Evolutionary conservation across 2,329 filamentous ascomycete genomes (phyloP), one percentile per base, ranked within the genome.

Genomic region (Xylaria arbuscula): DNA sequence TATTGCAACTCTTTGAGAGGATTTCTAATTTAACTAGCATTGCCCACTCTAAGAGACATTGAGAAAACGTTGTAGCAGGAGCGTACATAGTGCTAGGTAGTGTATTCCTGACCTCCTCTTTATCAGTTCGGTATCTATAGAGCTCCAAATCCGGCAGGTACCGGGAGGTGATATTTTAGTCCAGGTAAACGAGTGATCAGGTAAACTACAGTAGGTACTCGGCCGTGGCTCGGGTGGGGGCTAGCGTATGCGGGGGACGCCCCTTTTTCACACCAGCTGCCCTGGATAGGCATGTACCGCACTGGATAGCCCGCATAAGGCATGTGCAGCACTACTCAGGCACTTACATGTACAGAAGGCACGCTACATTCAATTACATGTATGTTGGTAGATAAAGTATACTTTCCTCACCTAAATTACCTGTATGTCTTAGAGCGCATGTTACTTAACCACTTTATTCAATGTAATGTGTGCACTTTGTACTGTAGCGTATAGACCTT

Each of bases 81-180:
- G 28, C 28, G 28, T 17, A n/a, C n/a, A n/a, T n/a, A 19, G 6
- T 17, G 15, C n/a, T n/a, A n/a, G n/a, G n/a, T 17, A 47, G 13
- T 7, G 6, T 22, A 11, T 51, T 24, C 22, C 10, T 13, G 11
- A 28, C 15, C 9, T 51, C 10, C 48, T 15, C 50, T 53, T 34
- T n/a, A 28, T 53, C 50, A n/a, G 24, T 36, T 36, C 13, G 15
- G 50, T n/a, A 53, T 53, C 50, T 34, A 28, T n/a, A 34, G 19
- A 34, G 11, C 54, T 38, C 64, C 54, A 56, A 64, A 67, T 64
- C 54, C 38, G 60, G 65, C 65, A 67, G 65, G 65, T 64, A 50
- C 45, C 22, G 47, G 28, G 54, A 40, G 60, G 28, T 61, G 24
- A 61, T 55, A 64, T 64, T 60, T 38, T 64, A 55, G 48, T 11